phyloP scores from a whole-genome alignment of 148 eudicot species.

The Amaranthus cruentus region DNA sequence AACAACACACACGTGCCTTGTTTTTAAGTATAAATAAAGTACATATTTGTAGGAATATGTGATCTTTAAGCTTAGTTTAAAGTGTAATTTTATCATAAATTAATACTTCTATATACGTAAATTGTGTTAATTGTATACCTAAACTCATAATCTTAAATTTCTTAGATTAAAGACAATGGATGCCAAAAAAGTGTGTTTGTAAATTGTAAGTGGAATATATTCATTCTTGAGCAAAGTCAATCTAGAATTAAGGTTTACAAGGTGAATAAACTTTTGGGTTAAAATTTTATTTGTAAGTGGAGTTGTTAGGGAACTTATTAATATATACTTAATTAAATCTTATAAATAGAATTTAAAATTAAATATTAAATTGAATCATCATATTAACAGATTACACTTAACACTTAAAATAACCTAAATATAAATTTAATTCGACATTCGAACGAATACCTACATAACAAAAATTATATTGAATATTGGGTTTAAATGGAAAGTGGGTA shows the following conservation, averaged over 20 bases:
- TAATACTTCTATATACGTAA: neutral
- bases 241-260: too few species aligned
- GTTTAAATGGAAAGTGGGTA: neutral
- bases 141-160: neutral
- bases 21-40: neutral
- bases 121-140: neutral
- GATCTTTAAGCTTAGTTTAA: neutral
- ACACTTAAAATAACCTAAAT: neutral
- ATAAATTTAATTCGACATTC: too few species aligned
- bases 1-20: constrained; percentile 18
- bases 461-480: neutral
- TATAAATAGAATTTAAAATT: neutral
- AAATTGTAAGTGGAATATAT: too few species aligned
- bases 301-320: neutral
- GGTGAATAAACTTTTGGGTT: too few species aligned
- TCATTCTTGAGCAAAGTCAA: too few species aligned
- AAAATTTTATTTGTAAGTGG: too few species aligned
- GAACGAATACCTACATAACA: neutral
- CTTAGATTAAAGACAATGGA: too few species aligned
- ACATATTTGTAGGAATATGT: neutral
- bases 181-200: too few species aligned
- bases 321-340: neutral
- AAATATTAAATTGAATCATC: neutral
- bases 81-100: neutral
- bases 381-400: neutral